Evolutionary conservation across 1,284 basidiomycete species (phyloP), one percentile per base, ranked within the genome.

Genomic region (Moniliella sp.): DNA sequence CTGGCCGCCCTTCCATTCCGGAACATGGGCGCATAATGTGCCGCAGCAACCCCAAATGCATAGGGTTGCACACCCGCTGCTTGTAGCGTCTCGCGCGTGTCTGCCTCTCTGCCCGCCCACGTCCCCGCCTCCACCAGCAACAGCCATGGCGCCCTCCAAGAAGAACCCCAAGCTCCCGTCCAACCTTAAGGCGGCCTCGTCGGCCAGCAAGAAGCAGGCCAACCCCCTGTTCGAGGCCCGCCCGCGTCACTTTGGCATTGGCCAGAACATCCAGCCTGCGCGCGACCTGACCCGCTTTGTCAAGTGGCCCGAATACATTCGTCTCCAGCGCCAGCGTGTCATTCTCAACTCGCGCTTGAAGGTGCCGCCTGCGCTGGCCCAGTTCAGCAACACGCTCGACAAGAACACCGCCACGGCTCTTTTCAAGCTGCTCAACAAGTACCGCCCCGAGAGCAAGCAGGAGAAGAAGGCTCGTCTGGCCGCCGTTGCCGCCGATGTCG

Each of bases 301-400:
- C 67, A 94, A 93, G 68, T 97, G 88, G 88, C 88, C 88, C 50
- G 83, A 88, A 69, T 97, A 97, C 62, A 76, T 97, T 52, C 82
- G 83, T 62, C 78, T 94, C 41, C 88, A 97, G 65, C 77, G 88
- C 64, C 86, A 94, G 67, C 91, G 88, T 70, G 83, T 94, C 60
- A 91, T 97, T 67, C 78, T 97, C 46, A 70, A 81, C 74, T 84
- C 94, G 69, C 83, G 88, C 60, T 71, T 97, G 55, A 97, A 97
- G 75, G 84, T 93, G 19, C 88, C 88, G 55, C 88, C 88, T 34
- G 81, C 88, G 54, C 91, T 97, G 56, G 81, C 83, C 35, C 88
- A 97, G 67, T 94, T 97, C 73, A 74, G 77, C 36, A 80, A 94
- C 70, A 88, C 84, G 29, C 71, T 97, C 55, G 88, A 97, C 75